Conservation (phyloP, 805 yeast species). For the Starmerella powellii region DNA sequence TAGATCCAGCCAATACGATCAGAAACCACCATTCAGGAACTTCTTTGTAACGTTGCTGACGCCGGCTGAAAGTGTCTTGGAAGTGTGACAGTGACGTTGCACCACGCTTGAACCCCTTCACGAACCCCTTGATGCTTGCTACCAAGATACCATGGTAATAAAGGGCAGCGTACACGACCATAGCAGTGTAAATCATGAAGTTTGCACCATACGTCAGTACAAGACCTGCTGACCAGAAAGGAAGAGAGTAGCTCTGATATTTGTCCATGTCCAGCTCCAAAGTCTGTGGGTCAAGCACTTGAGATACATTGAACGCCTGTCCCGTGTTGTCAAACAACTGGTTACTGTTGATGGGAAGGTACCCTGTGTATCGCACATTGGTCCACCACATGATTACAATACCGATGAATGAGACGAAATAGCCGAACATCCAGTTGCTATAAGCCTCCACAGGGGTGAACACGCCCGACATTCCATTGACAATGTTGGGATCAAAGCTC, state of each 20-base stretch:
- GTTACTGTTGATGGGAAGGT: slow-evolving; percentile 41
- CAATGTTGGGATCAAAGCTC: slow-evolving; percentile 35
- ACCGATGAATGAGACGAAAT: slow-evolving; percentile 27
- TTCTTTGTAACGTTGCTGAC: slow-evolving; percentile 42
- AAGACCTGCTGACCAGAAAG: slow-evolving; percentile 53
- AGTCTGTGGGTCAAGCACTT: slow-evolving; percentile 38
- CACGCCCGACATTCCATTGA: slow-evolving; percentile 6
- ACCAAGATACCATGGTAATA: slow-evolving; percentile 20
- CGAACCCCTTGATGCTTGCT: not conserved
- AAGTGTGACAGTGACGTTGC: slow-evolving; percentile 1
- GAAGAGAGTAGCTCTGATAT: slow-evolving; percentile 53
- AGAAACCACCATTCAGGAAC: slow-evolving; percentile 65
- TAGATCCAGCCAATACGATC: slow-evolving; percentile 35
- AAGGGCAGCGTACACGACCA: slow-evolving; percentile 37
- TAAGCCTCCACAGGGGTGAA: slow-evolving; percentile 10
- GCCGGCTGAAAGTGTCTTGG: slow-evolving; percentile 31
- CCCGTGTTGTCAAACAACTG: slow-evolving; percentile 36
- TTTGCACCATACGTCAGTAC: slow-evolving; percentile 47
- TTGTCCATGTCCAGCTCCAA: slow-evolving; percentile 33
- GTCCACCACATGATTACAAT: slow-evolving; percentile 33
- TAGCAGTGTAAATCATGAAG: slow-evolving; percentile 45
- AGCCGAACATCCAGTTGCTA: slow-evolving; percentile 28
- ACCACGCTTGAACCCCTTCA: slow-evolving; percentile 13
- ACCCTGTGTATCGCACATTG: slow-evolving; percentile 40
- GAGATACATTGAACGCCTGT: slow-evolving; percentile 30